Evolutionary conservation across 371 early-diverging fungal genomes (phyloP).

Genomic region (Agmasoma carcini): DNA sequence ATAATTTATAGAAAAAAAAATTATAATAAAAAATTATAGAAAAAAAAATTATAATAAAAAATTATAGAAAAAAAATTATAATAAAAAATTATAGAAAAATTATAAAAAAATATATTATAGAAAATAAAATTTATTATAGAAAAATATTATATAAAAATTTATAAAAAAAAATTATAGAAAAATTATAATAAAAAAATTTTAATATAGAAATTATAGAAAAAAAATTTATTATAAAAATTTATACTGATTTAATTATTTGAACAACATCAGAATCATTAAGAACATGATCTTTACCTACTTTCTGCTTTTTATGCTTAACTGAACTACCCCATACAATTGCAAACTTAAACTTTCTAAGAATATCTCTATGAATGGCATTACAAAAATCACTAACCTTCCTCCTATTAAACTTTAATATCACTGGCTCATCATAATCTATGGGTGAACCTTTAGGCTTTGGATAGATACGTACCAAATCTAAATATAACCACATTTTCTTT

Average conservation of each 20-base stretch:
- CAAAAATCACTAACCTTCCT: slow-evolving; percentile 81
- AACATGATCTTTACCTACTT: slow-evolving; percentile 87
- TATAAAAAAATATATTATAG: too few relatives aligned
- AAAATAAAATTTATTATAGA: too few relatives aligned
- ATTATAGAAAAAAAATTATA: too few relatives aligned
- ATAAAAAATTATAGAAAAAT: too few relatives aligned
- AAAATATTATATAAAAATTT: too few relatives aligned
- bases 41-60: too few relatives aligned
- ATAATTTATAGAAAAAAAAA: not conserved
- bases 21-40: too few relatives aligned
- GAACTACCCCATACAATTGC: slow-evolving; percentile 93
- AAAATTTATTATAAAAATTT: too few relatives aligned
- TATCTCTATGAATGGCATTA: slow-evolving; percentile 83
- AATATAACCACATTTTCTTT: slow-evolving; percentile 57
- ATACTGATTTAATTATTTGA: slow-evolving; percentile 69
- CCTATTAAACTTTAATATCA: slow-evolving; percentile 66
- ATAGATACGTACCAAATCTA: slow-evolving; percentile 60
- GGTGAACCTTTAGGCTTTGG: slow-evolving; percentile 89
- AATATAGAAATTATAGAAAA: too few relatives aligned
- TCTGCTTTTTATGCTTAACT: slow-evolving; percentile 91
- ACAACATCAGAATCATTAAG: slow-evolving; percentile 93
- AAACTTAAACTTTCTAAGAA: slow-evolving; percentile 81
- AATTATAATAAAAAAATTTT: too few relatives aligned
- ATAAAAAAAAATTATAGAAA: too few relatives aligned
- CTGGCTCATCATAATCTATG: slow-evolving; percentile 87